These are phyloP conservation scores for Fusarium staphyleae DNA, from an alignment of 2,329 filamentous ascomycete genomes.

Conservation along the genomic window DNA sequence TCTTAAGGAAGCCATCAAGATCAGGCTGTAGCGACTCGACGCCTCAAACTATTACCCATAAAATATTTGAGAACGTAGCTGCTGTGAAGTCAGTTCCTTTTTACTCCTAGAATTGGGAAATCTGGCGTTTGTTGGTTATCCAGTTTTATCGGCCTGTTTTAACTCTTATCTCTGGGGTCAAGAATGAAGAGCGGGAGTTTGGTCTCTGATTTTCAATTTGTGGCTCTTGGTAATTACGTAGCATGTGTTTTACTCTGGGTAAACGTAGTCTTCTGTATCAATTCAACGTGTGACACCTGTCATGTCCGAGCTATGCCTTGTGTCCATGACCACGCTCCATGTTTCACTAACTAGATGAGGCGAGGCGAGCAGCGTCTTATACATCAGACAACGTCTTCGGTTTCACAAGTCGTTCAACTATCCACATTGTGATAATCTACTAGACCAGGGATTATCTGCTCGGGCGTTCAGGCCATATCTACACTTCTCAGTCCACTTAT, in stretches of 20 bases:
- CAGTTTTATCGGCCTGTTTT: neutral
- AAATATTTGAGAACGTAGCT: neutral
- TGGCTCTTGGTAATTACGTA: conserved; percentile 24
- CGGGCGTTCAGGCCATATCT: neutral
- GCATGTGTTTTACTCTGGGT: conserved; percentile 1
- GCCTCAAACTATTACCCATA: neutral
- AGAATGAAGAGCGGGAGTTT: conserved; percentile 32
- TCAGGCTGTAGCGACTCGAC: conserved; percentile 62
- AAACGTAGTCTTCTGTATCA: conserved; percentile 10
- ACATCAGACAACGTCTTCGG: neutral
- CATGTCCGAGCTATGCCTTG: conserved; percentile 6
- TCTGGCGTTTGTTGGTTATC: conserved; percentile 20
- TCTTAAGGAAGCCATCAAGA: conserved; percentile 76
- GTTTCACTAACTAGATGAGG: conserved; percentile 14
- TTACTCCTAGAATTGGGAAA: neutral
- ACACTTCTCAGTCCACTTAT: conserved; percentile 4
- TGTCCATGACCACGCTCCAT: neutral
- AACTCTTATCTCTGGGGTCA: conserved; percentile 11
- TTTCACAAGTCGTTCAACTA: conserved; percentile 19
- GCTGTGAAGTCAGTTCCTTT: neutral
- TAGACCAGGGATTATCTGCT: neutral
- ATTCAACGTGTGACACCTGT: conserved; percentile 19
- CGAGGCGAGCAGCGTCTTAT: conserved; percentile 18
- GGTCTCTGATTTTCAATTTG: conserved; percentile 16
- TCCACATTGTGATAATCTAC: neutral